Evolutionary conservation across 2,329 filamentous ascomycete species (phyloP), one percentile per base, ranked within the genome.

Genomic region (Dactylellina cionopaga): DNA sequence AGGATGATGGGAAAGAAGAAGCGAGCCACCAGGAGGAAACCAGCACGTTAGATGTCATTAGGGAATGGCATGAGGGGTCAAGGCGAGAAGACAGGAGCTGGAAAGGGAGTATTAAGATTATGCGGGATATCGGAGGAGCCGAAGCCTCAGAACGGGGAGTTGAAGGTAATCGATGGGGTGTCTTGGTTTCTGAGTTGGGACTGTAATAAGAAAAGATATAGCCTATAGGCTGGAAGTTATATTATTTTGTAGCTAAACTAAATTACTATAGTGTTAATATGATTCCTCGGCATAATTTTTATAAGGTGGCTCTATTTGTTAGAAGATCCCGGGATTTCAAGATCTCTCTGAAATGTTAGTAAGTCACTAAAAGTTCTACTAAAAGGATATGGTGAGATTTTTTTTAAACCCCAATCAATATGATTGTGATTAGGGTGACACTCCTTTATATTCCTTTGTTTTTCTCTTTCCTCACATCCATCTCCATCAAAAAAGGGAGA

Each of bases 141-240:
- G 64, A 69, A 10, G 55, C 29, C 17, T 54, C 39, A 7, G 64
- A 69, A 19, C 64, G 64, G 17, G 64, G 64, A 0, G 47, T 52
- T 7, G 55, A 55, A 47, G 65, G 65, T 10, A 62, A 62, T 35
- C 58, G 65, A 22, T 70, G 65, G 56, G 37, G 56, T 35, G 41
- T 70, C n/a, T n/a, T 70, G 39, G 56, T 70, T 10, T 68, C 63
- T 6, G 52, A 60, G n/a, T 33, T 56, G 27, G 41, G 35, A 3
- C 17, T 37, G 11, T 68, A 27, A 39, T 27, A 25, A 3, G 29
- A 51, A 3, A 22, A 41, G 6, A 6, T 6, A n/a, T 10, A 15
- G 37, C 37, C 37, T 39, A 39, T 39, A 39, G n/a, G n/a, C n/a
- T n/a, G n/a, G n/a, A n/a, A n/a, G n/a, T n/a, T n/a, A n/a, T n/a